Percentiles rank a stretch among this genome's conserved stretches.
These are phyloP conservation scores for Verticillium nonalfalfae DNA, from an alignment of 2,329 filamentous ascomycete species.

Conservation along the genomic window DNA sequence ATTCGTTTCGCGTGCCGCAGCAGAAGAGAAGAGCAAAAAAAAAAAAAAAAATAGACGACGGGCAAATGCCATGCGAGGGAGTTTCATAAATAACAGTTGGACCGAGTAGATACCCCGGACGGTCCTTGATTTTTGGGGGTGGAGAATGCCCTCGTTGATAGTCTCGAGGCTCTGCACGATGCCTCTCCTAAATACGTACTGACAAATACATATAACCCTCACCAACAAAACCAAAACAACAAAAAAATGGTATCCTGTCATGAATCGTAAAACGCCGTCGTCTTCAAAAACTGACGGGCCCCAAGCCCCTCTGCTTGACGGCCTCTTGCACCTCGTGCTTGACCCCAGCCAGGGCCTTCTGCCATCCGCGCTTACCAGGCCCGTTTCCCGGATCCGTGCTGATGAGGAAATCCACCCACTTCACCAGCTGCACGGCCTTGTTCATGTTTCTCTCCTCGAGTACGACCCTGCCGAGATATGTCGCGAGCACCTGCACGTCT, in stretches of 20 bases:
- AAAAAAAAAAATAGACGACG: no score
- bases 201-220: background rate
- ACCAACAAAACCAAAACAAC: background rate
- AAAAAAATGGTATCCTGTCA: background rate
- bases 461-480: conserved; percentile 68
- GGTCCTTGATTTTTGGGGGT: background rate
- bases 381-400: conserved; percentile 35
- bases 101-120: background rate
- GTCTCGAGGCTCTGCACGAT: background rate
- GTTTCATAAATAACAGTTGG: background rate
- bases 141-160: background rate
- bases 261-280: conserved; percentile 3
- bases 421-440: conserved; percentile 64
- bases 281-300: conserved; percentile 40
- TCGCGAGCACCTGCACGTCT: conserved; percentile 69
- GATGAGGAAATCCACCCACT: conserved; percentile 58
- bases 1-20: no score
- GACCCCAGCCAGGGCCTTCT: conserved; percentile 31
- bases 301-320: conserved; percentile 49
- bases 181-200: background rate
- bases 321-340: conserved; percentile 48
- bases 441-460: conserved; percentile 69
- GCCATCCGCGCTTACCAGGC: conserved; percentile 39
- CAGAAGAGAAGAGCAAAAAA: no score
- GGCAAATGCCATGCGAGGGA: background rate